Percentiles rank a stretch among this genome's conserved stretches.
Conservation (phyloP, 2,329 filamentous ascomycete species). For the Eutypella sp. region DNA sequence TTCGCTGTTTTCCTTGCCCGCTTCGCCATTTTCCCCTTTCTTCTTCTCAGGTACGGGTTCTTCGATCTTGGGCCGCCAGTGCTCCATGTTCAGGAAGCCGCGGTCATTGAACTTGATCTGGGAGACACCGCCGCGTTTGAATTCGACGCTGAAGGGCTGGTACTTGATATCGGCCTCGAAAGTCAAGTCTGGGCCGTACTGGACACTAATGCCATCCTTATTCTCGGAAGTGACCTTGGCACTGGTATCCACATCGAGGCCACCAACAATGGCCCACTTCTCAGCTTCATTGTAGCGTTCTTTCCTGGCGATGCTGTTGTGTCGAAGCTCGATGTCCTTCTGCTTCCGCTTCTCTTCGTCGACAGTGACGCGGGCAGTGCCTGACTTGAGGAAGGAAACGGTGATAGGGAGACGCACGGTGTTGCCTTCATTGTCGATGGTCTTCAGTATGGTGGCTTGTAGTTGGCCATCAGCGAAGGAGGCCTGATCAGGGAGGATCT, state of each 20-base stretch:
- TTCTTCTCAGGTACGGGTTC: slow-evolving; percentile 45
- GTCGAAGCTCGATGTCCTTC: slow-evolving; percentile 80
- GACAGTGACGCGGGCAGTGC: slow-evolving; percentile 78
- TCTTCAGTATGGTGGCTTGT: slow-evolving; percentile 77
- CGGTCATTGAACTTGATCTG: slow-evolving; percentile 87
- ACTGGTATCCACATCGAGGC: slow-evolving; percentile 64
- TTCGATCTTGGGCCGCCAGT: slow-evolving; percentile 88
- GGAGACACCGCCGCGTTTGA: slow-evolving; percentile 73
- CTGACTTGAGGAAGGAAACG: slow-evolving; percentile 84
- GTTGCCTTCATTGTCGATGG: slow-evolving; percentile 58
- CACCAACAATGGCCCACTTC: slow-evolving; percentile 81
- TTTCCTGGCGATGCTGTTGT: slow-evolving; percentile 79
- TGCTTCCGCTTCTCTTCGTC: slow-evolving; percentile 90
- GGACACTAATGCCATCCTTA: slow-evolving; percentile 64
- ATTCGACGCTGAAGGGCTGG: slow-evolving; percentile 78
- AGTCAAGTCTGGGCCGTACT: slow-evolving; percentile 70
- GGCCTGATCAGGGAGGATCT: slow-evolving; percentile 65
- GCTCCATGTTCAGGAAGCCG: slow-evolving; percentile 89
- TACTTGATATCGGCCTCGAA: slow-evolving; percentile 83
- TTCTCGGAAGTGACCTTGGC: slow-evolving; percentile 64
- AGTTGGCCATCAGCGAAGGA: slow-evolving; percentile 76
- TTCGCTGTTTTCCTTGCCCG: slow-evolving; percentile 39
- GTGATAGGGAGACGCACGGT: slow-evolving; percentile 76
- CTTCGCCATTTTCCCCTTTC: slow-evolving; percentile 46
- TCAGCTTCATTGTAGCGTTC: slow-evolving; percentile 92